Evolutionary conservation across 2,329 filamentous ascomycete species (phyloP).

Genomic region (Pseudopyricularia cyperi): DNA sequence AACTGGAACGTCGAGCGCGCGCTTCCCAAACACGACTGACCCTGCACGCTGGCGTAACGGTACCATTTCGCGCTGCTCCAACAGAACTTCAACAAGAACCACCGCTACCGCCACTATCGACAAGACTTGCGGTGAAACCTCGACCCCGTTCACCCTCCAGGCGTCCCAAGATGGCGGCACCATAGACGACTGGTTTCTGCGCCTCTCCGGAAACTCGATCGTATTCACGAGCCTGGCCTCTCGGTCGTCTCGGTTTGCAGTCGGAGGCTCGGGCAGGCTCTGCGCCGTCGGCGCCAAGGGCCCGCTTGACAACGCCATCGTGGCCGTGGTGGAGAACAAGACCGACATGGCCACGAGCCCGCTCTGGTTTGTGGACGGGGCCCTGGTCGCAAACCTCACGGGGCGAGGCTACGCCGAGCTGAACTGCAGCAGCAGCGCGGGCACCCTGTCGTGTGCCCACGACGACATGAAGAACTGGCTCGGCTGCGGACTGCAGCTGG

Average conservation of each 20-base stretch:
- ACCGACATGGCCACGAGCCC: slow-evolving; percentile 9
- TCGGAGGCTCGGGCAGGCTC: slow-evolving; percentile 13
- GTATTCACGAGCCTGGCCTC: slow-evolving; percentile 12
- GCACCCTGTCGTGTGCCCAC: slow-evolving; percentile 10
- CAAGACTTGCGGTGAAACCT: slow-evolving; percentile 12
- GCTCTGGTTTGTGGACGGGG: slow-evolving; percentile 14
- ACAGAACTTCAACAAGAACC: slow-evolving; percentile 4
- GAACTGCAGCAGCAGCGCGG: slow-evolving; percentile 8
- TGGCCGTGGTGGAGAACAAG: slow-evolving; percentile 13
- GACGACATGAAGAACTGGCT: slow-evolving; percentile 13
- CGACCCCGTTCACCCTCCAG: slow-evolving; percentile 12
- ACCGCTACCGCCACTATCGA: slow-evolving; percentile 8
- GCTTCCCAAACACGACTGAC: slow-evolving; percentile 1
- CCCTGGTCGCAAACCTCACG: slow-evolving; percentile 9
- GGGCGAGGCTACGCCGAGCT: slow-evolving; percentile 11
- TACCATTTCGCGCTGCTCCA: background rate
- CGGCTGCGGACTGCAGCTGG: slow-evolving; percentile 16
- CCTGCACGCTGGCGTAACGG: slow-evolving; percentile 3
- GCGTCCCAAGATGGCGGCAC: slow-evolving; percentile 14
- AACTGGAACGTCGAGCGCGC: background rate
- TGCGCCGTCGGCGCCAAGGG: slow-evolving; percentile 13
- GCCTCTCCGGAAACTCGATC: slow-evolving; percentile 13
- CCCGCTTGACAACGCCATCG: slow-evolving; percentile 7
- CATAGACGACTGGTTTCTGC: slow-evolving; percentile 17
- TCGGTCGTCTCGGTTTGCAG: slow-evolving; percentile 12